Conservation (phyloP, 108 stramenopile species). For the Skeletonema grethae region DNA sequence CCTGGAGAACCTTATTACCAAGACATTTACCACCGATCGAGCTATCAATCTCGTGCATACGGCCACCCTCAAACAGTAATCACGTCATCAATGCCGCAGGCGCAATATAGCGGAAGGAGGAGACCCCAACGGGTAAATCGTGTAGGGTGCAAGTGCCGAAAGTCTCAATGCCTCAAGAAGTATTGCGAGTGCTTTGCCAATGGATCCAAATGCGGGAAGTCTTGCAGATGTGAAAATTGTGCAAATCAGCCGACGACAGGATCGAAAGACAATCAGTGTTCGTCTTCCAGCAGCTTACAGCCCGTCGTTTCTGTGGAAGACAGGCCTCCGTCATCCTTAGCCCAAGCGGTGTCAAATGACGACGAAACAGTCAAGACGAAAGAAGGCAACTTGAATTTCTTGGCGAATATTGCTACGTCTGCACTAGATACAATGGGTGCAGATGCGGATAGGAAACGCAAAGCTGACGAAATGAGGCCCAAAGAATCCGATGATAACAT, state of each 20-base stretch:
- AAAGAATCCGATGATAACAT: neutral
- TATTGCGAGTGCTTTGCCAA: slow-evolving; percentile 93
- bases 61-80: neutral
- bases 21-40: neutral
- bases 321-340: slow-evolving; percentile 2
- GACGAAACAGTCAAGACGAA: slow-evolving; percentile 8
- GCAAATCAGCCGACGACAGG: slow-evolving; percentile 44
- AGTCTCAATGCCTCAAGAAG: slow-evolving; percentile 92
- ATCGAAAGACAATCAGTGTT: slow-evolving; percentile 16
- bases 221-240: slow-evolving; percentile 74
- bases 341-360: slow-evolving; percentile 8
- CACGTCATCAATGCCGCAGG: neutral
- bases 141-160: slow-evolving; percentile 92
- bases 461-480: slow-evolving; percentile 9
- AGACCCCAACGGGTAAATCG: slow-evolving; percentile 44
- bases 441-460: slow-evolving; percentile 2
- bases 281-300: neutral
- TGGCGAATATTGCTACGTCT: slow-evolving; percentile 40
- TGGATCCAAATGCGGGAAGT: slow-evolving; percentile 78
- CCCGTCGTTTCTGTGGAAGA: neutral
- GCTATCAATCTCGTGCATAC: slow-evolving; percentile 6
- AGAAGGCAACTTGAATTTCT: slow-evolving; percentile 33
- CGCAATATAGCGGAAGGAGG: neutral
- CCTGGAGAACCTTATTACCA: slow-evolving; percentile 13
- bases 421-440: slow-evolving; percentile 33